A percentile compares a stretch with the other conserved stretches of the same genome.
These are phyloP conservation scores for Trichoderma sp. DNA, from an alignment of 2,329 filamentous ascomycete species.

Conservation along the genomic window DNA sequence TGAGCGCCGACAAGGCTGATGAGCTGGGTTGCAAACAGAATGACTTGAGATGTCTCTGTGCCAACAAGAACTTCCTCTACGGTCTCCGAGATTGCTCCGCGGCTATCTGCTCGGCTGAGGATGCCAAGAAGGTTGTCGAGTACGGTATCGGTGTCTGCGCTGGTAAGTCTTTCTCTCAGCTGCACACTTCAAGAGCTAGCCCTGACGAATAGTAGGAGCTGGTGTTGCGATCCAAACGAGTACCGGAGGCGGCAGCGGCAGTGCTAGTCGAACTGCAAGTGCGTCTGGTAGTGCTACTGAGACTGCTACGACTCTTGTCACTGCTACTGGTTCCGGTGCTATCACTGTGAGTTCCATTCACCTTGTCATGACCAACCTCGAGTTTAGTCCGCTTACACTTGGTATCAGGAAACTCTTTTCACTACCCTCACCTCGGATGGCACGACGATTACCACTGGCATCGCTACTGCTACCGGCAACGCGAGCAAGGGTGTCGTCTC, in stretches of 20 bases:
- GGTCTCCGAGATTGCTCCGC: slow-evolving; percentile 56
- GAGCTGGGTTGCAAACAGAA: slow-evolving; percentile 50
- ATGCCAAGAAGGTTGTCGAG: slow-evolving; percentile 43
- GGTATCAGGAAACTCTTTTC: slow-evolving; percentile 34
- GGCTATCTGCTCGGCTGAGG: slow-evolving; percentile 45
- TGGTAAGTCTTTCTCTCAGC: slow-evolving; percentile 35
- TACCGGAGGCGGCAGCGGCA: neutral
- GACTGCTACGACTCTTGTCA: slow-evolving; percentile 3
- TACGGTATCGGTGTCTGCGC: slow-evolving; percentile 47
- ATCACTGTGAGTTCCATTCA: slow-evolving; percentile 9
- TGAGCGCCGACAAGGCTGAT: slow-evolving; percentile 44
- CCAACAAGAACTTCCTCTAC: slow-evolving; percentile 50
- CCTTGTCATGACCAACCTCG: neutral
- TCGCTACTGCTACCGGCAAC: slow-evolving; percentile 42
- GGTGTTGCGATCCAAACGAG: slow-evolving; percentile 41
- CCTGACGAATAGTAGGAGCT: slow-evolving; percentile 36
- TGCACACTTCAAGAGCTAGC: neutral
- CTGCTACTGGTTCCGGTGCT: neutral
- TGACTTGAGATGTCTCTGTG: slow-evolving; percentile 52
- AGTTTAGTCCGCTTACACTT: neutral
- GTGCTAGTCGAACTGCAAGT: slow-evolving; percentile 18
- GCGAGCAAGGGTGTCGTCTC: slow-evolving; percentile 31
- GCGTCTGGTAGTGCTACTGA: slow-evolving; percentile 4
- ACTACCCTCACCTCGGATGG: slow-evolving; percentile 43
- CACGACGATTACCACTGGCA: slow-evolving; percentile 41